phyloP scores from a whole-genome alignment of 169 alveolate genomes.

The Condylostoma magnum region DNA sequence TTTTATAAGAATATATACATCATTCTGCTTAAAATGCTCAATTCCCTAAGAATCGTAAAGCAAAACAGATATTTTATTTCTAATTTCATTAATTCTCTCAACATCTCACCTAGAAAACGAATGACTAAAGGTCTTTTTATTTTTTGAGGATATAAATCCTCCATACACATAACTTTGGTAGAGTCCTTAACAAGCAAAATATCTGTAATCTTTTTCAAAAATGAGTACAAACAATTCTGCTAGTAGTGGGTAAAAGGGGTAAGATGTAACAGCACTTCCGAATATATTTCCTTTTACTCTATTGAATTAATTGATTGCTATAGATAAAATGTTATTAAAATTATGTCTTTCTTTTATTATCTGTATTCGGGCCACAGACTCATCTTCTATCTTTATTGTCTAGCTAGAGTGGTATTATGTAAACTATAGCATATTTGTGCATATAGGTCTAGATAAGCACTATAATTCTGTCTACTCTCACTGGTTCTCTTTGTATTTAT shows the following conservation, averaged over 20 bases:
- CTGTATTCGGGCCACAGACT: constrained; percentile 10
- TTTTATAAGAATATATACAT: too few species aligned
- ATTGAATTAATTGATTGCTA: constrained; percentile 13
- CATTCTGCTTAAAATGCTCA: too few species aligned
- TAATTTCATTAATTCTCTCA: constrained; percentile 18
- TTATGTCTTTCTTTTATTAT: neutral
- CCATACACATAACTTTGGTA: neutral
- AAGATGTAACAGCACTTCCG: neutral
- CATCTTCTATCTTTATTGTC: neutral
- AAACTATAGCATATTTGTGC: neutral
- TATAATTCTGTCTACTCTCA: neutral
- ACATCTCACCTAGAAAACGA: constrained; percentile 16
- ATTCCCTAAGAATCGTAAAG: too few species aligned
- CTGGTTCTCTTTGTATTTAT: too few species aligned
- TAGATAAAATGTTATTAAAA: neutral
- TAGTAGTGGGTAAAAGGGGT: neutral
- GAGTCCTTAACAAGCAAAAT: too few species aligned
- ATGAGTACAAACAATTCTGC: neutral
- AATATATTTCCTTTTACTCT: constrained; percentile 11
- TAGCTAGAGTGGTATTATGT: neutral
- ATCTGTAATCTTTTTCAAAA: neutral
- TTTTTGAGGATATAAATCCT: neutral
- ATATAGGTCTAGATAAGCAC: constrained; percentile 9
- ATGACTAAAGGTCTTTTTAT: neutral
- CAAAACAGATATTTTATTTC: constrained; percentile 26